These are phyloP conservation scores for Lactarius akahatsu DNA, from an alignment of 768 basidiomycete species.

Conservation along the genomic window DNA sequence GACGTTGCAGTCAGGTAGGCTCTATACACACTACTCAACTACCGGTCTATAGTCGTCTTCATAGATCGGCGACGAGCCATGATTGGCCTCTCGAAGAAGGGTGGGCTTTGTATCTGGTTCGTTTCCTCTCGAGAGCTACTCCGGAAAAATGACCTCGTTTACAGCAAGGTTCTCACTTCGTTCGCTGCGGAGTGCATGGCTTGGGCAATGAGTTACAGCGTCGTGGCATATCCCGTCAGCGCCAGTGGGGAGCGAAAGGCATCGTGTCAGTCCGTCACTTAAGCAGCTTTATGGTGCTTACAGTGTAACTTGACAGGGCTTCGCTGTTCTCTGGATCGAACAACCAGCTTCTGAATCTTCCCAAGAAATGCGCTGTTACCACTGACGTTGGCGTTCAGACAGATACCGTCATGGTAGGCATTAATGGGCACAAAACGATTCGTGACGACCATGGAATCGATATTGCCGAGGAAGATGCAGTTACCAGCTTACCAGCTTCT, in stretches of 20 bases:
- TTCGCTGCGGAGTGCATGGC: slow-evolving; percentile 61
- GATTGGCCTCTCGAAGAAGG: slow-evolving; percentile 75
- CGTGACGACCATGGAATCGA: slow-evolving; percentile 38
- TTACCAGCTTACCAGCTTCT: slow-evolving; percentile 53
- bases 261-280: slow-evolving; percentile 52
- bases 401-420: slow-evolving; percentile 38
- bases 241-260: slow-evolving; percentile 72
- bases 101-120: slow-evolving; percentile 62
- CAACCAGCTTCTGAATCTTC: slow-evolving; percentile 44
- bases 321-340: slow-evolving; percentile 50
- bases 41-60: neutral
- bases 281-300: slow-evolving; percentile 6
- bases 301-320: slow-evolving; percentile 38
- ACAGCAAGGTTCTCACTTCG: slow-evolving; percentile 71
- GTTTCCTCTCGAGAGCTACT: slow-evolving; percentile 19
- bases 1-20: slow-evolving; percentile 65
- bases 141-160: slow-evolving; percentile 8
- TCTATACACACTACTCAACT: neutral
- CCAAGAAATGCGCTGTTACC: slow-evolving; percentile 57
- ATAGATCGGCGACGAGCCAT: slow-evolving; percentile 60
- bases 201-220: slow-evolving; percentile 67
- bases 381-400: slow-evolving; percentile 67
- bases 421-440: slow-evolving; percentile 33
- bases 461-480: slow-evolving; percentile 51
- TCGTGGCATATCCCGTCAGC: slow-evolving; percentile 61